These are phyloP conservation scores for Trichoderma endophyticum DNA, from an alignment of 2,329 filamentous ascomycete genomes.

Conservation along the genomic window DNA sequence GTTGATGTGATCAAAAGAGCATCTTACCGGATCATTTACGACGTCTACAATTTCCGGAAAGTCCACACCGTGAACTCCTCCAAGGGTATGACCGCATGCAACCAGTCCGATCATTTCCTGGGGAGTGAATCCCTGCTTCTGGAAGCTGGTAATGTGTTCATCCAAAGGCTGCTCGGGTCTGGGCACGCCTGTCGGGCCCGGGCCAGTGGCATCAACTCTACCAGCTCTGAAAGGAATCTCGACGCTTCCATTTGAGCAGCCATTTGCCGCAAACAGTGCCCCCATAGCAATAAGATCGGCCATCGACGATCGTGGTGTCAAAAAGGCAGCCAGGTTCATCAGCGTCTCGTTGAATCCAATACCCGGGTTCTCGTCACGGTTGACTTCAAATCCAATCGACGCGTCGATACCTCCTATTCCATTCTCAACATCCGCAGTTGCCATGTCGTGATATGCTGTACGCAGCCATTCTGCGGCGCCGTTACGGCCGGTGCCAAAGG, in stretches of 20 bases:
- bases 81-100: slow-evolving; percentile 28
- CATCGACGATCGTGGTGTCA: slow-evolving; percentile 23
- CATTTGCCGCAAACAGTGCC: slow-evolving; percentile 16
- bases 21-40: slow-evolving; percentile 13
- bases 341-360: slow-evolving; percentile 32
- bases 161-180: slow-evolving; percentile 18
- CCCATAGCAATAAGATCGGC: slow-evolving; percentile 28
- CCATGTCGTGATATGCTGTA: slow-evolving; percentile 32
- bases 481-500: slow-evolving; percentile 16
- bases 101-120: slow-evolving; percentile 28
- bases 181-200: slow-evolving; percentile 19
- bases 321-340: slow-evolving; percentile 27
- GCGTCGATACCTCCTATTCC: slow-evolving; percentile 32
- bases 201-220: slow-evolving; percentile 18
- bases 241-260: slow-evolving; percentile 10
- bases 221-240: slow-evolving; percentile 9
- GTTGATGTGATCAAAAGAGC: neutral
- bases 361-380: slow-evolving; percentile 30
- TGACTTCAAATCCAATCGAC: slow-evolving; percentile 31
- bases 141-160: slow-evolving; percentile 18
- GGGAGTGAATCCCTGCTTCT: slow-evolving; percentile 23
- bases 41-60: slow-evolving; percentile 26
- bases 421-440: slow-evolving; percentile 27
- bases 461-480: slow-evolving; percentile 32
- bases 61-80: slow-evolving; percentile 27